These are phyloP conservation scores for Erodium maritimum DNA, from an alignment of 345 rosid genomes.

Conservation along the genomic window DNA sequence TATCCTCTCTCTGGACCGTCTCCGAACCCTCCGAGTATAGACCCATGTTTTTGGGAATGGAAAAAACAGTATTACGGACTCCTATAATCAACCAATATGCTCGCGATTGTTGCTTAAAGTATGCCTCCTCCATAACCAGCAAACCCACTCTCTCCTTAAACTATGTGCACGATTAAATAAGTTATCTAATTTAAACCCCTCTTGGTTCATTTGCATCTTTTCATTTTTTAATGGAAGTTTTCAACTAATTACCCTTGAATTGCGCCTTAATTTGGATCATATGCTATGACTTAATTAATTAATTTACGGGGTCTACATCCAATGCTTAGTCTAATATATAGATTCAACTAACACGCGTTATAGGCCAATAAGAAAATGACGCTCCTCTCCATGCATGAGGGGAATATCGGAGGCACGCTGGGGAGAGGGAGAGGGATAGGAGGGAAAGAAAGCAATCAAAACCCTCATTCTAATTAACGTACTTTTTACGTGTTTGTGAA, in stretches of 20 bases:
- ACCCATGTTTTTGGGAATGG: no score
- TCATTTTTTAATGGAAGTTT: conserved; percentile 1
- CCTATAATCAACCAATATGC: no score
- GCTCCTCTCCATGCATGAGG: background rate
- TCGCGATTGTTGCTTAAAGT: no score
- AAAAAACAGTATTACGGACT: no score
- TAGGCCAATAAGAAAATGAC: background rate
- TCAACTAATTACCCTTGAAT: conserved; percentile 33
- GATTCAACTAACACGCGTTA: background rate
- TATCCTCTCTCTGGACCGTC: no score
- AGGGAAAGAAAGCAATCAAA: no score
- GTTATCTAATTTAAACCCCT: background rate
- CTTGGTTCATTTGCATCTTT: background rate
- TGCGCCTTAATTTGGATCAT: conserved; percentile 42
- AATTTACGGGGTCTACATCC: background rate
- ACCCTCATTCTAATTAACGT: conserved; percentile 1
- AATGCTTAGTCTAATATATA: background rate
- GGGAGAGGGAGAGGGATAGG: no score
- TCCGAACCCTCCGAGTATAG: no score
- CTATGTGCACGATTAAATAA: conserved; percentile 6
- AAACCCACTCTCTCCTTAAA: conserved; percentile 9
- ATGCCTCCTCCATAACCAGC: no score
- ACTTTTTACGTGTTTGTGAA: conserved; percentile 5
- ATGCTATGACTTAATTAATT: conserved; percentile 7
- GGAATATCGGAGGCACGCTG: no score